Conservation (phyloP, 2,329 filamentous ascomycete genomes). For the Cordyceps tenuipes region DNA sequence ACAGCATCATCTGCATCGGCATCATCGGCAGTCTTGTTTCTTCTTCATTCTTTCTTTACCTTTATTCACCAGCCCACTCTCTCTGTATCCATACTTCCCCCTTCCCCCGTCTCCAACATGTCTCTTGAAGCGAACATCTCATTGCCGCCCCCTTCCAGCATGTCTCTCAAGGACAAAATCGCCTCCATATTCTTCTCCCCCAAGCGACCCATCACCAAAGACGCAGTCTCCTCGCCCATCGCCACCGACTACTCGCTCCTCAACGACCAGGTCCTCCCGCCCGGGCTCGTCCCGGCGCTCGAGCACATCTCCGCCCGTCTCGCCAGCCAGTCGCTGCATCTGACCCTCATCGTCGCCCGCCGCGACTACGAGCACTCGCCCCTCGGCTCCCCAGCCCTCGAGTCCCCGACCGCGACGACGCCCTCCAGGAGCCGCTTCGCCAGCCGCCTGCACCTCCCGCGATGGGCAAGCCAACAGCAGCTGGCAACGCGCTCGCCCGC, state of each 20-base stretch:
- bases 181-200: too few relatives aligned
- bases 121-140: background rate
- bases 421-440: conserved; percentile 19
- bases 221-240: conserved; percentile 52
- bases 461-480: background rate
- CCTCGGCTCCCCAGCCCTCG: conserved; percentile 17
- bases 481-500: conserved; percentile 12
- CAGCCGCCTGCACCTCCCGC: conserved; percentile 18
- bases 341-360: conserved; percentile 50
- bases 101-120: background rate
- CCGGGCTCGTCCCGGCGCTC: conserved; percentile 44
- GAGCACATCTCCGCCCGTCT: conserved; percentile 51
- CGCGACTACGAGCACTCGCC: conserved; percentile 47
- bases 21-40: background rate
- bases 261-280: conserved; percentile 48
- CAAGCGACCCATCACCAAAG: conserved; percentile 27
- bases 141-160: conserved; percentile 15
- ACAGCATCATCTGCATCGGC: background rate
- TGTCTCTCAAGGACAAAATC: conserved; percentile 27
- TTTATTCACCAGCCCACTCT: background rate
- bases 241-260: conserved; percentile 54
- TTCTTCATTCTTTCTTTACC: background rate
- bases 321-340: conserved; percentile 44
- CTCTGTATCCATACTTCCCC: background rate
- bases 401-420: conserved; percentile 22